Percentiles rank a stretch among this genome's conserved stretches.
phyloP scores from a whole-genome alignment of 257 asterid species.

The Fraxinus pennsylvanica region DNA sequence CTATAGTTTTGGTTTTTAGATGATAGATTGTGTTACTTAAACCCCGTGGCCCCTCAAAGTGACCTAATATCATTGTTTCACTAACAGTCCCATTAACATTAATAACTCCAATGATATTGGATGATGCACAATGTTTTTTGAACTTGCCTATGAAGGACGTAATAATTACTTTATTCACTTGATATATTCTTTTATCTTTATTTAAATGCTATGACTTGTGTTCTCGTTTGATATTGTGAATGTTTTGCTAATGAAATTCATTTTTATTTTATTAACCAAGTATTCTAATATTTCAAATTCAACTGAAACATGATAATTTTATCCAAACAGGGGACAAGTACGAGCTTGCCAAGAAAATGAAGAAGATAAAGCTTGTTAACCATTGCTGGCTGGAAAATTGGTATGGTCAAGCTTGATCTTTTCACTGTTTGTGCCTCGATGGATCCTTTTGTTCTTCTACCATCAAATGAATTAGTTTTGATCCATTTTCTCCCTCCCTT shows the following conservation, averaged over 20 bases:
- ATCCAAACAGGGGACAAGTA: conserved; percentile 71
- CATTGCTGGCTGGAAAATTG: conserved; percentile 89
- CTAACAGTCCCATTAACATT: not conserved
- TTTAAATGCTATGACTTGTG: not conserved
- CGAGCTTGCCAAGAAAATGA: conserved; percentile 74
- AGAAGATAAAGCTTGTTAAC: conserved; percentile 74
- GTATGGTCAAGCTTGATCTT: conserved; percentile 42
- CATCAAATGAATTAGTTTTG: not conserved
- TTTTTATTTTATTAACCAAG: conserved; percentile 10
- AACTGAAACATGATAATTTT: conserved; percentile 9
- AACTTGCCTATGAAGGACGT: not conserved
- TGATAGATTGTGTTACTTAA: not conserved
- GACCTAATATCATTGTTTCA: not conserved
- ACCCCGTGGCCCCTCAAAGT: not conserved
- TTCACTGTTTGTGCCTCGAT: not conserved
- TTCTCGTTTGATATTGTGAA: not conserved
- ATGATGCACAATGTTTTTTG: not conserved
- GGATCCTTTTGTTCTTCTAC: not conserved
- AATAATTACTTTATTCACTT: not conserved
- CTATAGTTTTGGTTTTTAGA: not conserved
- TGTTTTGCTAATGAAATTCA: conserved; percentile 7
- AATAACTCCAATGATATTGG: not conserved
- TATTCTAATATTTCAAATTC: not conserved
- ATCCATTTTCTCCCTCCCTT: not conserved
- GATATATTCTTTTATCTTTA: not conserved